Percentiles rank a stretch among this genome's conserved stretches.
Conservation (phyloP, 768 basidiomycete genomes). For the Lentinula sp. region DNA sequence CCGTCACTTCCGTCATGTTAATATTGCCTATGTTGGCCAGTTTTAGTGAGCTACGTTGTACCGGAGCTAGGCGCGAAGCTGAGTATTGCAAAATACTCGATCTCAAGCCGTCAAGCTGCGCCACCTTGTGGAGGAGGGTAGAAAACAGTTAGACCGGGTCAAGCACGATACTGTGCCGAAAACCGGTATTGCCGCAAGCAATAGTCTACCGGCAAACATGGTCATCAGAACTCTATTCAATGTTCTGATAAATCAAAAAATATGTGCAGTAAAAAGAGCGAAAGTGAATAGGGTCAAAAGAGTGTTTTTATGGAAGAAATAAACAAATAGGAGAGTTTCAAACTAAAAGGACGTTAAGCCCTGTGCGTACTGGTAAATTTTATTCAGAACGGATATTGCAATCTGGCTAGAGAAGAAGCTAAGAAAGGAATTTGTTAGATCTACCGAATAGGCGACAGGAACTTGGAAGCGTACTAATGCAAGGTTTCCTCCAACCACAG, state of each 20-base stretch:
- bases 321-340: not conserved
- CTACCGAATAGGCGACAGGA: not conserved
- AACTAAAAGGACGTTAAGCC: not conserved
- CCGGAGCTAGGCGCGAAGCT: too few relatives aligned
- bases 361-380: not conserved
- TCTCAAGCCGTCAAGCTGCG: too few relatives aligned
- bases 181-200: too few relatives aligned
- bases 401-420: not conserved
- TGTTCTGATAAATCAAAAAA: not conserved
- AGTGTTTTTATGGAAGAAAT: not conserved
- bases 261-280: not conserved
- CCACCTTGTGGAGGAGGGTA: too few relatives aligned
- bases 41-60: too few relatives aligned
- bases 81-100: too few relatives aligned
- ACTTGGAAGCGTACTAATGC: not conserved
- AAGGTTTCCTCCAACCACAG: conserved; percentile 32
- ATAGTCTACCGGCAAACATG: too few relatives aligned
- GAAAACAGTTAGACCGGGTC: too few relatives aligned
- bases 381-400: not conserved
- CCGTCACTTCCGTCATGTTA: not conserved
- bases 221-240: too few relatives aligned
- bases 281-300: not conserved
- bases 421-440: not conserved
- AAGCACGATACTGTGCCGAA: too few relatives aligned
- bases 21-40: not conserved